phyloP scores from a whole-genome alignment of 352 stramenopile species.

The Phytophthora citrophthora region DNA sequence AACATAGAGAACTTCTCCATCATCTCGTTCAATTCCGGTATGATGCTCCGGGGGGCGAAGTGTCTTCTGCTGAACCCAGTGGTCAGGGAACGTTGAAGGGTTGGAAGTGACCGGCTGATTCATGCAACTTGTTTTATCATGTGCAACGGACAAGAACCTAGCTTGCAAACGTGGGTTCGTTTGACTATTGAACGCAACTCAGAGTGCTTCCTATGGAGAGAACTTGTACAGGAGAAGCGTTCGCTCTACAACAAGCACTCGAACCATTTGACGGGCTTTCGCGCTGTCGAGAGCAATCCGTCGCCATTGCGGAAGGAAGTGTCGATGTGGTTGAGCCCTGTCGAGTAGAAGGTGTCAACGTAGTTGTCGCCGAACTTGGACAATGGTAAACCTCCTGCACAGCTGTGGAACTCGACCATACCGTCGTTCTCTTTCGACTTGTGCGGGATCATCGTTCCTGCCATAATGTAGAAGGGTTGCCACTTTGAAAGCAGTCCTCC shows the following conservation, averaged over 20 bases:
- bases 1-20: background rate
- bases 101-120: slow-evolving; percentile 1
- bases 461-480: slow-evolving; percentile 7
- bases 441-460: slow-evolving; percentile 30
- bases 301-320: slow-evolving; percentile 51
- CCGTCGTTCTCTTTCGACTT: slow-evolving; percentile 36
- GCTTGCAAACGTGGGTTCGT: no score
- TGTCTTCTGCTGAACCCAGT: slow-evolving; percentile 4
- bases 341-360: slow-evolving; percentile 2
- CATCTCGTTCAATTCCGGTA: background rate
- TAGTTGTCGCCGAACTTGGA: slow-evolving; percentile 1
- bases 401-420: slow-evolving; percentile 43
- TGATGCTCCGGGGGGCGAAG: background rate
- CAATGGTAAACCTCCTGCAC: background rate
- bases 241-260: slow-evolving; percentile 8
- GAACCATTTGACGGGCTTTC: slow-evolving; percentile 65
- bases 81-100: slow-evolving; percentile 1
- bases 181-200: no score
- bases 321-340: slow-evolving; percentile 51
- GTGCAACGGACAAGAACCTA: no score
- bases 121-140: background rate
- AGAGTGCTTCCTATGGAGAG: no score
- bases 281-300: slow-evolving; percentile 32
- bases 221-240: background rate
- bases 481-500: slow-evolving; percentile 37